Conservation (phyloP, 129 eudicot species). For the Flaveria trinervia region DNA sequence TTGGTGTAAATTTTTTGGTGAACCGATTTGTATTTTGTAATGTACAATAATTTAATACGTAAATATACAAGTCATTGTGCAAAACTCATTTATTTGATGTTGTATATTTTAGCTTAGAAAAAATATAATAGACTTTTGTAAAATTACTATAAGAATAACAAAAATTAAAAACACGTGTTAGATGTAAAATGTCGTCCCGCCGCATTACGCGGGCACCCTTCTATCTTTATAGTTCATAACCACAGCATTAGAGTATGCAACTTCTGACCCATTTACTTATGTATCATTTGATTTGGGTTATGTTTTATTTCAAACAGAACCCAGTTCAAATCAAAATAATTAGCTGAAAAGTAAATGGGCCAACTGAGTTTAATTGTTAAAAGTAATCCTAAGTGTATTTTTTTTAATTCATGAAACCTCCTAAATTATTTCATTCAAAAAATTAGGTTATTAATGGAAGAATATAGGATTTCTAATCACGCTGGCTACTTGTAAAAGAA, state of each 20-base stretch:
- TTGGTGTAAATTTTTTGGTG: too few species aligned
- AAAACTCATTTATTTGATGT: too few species aligned
- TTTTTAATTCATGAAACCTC: not conserved
- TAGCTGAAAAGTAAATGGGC: not conserved
- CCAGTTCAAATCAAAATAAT: not conserved
- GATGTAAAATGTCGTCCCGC: too few species aligned
- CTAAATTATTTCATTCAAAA: not conserved
- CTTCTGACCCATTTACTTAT: not conserved
- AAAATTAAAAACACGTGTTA: too few species aligned
- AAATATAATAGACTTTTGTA: too few species aligned
- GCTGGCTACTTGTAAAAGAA: not conserved
- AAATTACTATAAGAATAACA: too few species aligned
- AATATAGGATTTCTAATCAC: not conserved
- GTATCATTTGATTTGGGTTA: not conserved
- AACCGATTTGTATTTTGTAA: too few species aligned
- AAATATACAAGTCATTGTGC: too few species aligned
- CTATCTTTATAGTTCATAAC: not conserved
- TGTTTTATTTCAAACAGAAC: not conserved
- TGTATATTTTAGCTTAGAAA: too few species aligned
- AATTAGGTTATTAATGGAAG: not conserved
- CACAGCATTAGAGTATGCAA: not conserved
- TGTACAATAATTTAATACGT: too few species aligned
- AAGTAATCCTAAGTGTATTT: not conserved
- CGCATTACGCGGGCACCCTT: too few species aligned
- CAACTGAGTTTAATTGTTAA: not conserved